A percentile compares a stretch with the other conserved stretches of the same genome.
phyloP scores from a whole-genome alignment of 2,329 filamentous ascomycete genomes.

The Claviceps pazoutovae region DNA sequence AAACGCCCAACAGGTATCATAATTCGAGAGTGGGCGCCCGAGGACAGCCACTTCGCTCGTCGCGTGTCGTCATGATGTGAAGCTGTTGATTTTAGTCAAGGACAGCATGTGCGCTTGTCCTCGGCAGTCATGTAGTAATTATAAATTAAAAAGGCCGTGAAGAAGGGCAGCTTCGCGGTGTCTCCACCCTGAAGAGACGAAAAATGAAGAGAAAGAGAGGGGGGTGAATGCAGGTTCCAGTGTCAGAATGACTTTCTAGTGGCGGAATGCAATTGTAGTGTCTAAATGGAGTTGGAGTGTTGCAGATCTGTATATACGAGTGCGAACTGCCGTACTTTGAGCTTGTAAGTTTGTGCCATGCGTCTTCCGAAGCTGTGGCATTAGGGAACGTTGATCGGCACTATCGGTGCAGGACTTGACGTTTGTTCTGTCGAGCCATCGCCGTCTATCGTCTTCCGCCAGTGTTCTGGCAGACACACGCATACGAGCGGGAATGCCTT shows the following conservation, averaged over 20 bases:
- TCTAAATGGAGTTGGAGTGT: background rate
- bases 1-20: background rate
- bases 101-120: constrained; percentile 9
- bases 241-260: too few species aligned
- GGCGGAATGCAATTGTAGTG: background rate
- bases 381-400: constrained; percentile 2
- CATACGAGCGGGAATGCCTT: constrained; percentile 97
- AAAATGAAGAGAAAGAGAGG: background rate
- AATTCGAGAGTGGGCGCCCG: background rate
- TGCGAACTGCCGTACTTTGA: constrained; percentile 1
- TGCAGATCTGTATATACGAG: constrained; percentile 3
- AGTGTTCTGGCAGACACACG: constrained; percentile 88
- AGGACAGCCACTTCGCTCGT: background rate
- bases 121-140: constrained; percentile 4
- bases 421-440: constrained; percentile 57
- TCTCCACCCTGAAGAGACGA: background rate
- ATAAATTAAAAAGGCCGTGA: constrained; percentile 1
- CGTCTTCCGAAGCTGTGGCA: background rate
- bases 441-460: constrained; percentile 91
- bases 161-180: background rate
- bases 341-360: background rate
- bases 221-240: too few species aligned
- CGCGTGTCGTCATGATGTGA: constrained; percentile 7
- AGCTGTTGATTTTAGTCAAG: constrained; percentile 1
- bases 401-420: constrained; percentile 24